Base-by-base conservation (phyloP, 352 stramenopile species). In the Phytophthora ramorum region DNA sequence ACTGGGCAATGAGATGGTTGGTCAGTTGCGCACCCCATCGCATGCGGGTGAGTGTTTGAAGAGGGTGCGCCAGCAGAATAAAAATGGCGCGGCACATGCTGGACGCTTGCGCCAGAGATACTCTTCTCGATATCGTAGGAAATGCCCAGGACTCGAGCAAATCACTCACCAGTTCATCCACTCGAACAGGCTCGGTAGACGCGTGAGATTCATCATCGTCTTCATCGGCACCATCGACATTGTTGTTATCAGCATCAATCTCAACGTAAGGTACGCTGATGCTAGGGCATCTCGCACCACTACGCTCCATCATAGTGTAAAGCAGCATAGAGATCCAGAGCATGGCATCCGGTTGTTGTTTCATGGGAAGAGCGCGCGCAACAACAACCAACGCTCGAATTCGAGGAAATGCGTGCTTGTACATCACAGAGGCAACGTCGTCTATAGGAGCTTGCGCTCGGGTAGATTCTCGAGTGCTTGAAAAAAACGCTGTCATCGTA, bases 221-320 rank as follows among this genome's bases (percentile, higher is more conserved):
- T 17, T 87, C 76, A 22, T 79, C 71, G 17, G 47, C 45, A 3
- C 63, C 55, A 40, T 73, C 51, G n/a, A 22, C 28, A 24, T 71
- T 63, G 3, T 40, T 45, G 4, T 66, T 55, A 38, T 72, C 67
- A 9, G 78, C 49, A 58, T 96, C 87, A 40, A 96, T 85, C 24
- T 89, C 78, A 13, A 96, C 53, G 38, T 87, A 90, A 12, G 87
- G 77, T 9, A 89, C 74, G 57, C 83, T 91, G 12, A 94, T 38
- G 28, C 85, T 78, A 4, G 87, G 82, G 51, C 77, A 92, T 28
- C 69, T 68, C 9, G 82, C 83, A 2, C 87, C 87, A 8, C 70
- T 92, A 20, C 79, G 76, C 38, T 94, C 85, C 80, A 94, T 93
- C 84, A 96, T 93, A 58, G 89, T 90, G 60, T 78, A 87, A 37